Evolutionary conservation across 345 rosid species (phyloP), one percentile per base, ranked within the genome.

Genomic region (Gossypium turneri): DNA sequence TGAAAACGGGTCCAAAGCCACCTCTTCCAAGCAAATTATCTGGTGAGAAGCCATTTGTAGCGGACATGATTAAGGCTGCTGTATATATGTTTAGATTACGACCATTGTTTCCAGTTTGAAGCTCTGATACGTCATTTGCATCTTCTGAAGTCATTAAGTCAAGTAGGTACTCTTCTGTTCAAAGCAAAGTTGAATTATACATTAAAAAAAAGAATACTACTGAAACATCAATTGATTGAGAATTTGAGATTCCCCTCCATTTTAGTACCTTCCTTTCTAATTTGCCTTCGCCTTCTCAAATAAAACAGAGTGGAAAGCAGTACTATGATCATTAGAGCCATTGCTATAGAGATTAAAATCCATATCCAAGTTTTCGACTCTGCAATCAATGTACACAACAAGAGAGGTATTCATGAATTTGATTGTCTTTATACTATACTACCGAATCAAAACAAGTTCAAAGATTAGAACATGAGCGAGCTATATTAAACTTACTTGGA

Each of bases 1-100:
- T 65, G 70, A 19, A 65, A 65, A 65, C 51, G 52, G 51, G 27
- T 65, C 51, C 70, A 65, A 65, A 65, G 24, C 70, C 70, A 19
- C 70, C 70, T 43, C 11, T 43, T 43, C 70, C 70, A 19, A 65
- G 70, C 70, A 59, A 65, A 65, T 43, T 65, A 4, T 43, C 27
- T 11, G 9, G 29, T 0, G 69, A 65, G 51, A 65, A 65, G 7
- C 27, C 5, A 11, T 65, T 43, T 65, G 69, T 65, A 2, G 69
- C 51, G 11, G 69, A 65, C 69, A 65, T 44, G 10, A 43, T 65
- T 2, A 19, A 19, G 43, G 24, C 69, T 10, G 51, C 17, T 5
- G 16, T 65, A 65, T 65, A 65, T 65, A 65, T 43, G 69, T 65
- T 65, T 17, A 65, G 69, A 19, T 65, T 65, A 15, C 19, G 69